Base-by-base conservation (phyloP, 257 asterid species). In the Nicotiana tabacum region DNA sequence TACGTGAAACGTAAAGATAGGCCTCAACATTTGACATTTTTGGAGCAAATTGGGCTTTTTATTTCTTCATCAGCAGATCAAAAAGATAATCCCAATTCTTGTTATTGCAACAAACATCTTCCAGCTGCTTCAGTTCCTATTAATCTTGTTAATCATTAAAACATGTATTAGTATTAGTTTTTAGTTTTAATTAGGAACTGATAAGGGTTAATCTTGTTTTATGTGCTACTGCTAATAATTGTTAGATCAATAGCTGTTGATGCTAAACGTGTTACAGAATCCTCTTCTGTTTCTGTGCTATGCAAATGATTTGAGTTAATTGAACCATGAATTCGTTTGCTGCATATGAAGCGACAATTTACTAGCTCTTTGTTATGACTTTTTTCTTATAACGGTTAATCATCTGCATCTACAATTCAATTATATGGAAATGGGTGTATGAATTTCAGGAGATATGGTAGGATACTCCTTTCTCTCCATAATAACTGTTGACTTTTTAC, bases 1-100 rank as follows among this genome's bases (percentile, higher is more conserved):
- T 94, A 94, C 86, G 90, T 94, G 2, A 83, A 64, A 83, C 92
- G 96, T 65, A 91, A 91, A 74, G 95, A 94, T 82, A 68, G 98
- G 85, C 95, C 97, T 0, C 90, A 83, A 35, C 84, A 91, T 81
- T 61, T 92, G 9, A 85, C 91, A 32, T 92, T 94, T 81, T 65
- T 92, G 83, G 97, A 92, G 15, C 97, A 92, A 29, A 91, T 94
- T 80, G 89, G 90, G 5, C 78, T 84, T 9, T 92, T 93, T 27
- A 33, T 92, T 27, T 82, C 88, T 77, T 62, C 91, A 10, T n/a
- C 66, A 57, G 12, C 88, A 27, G 68, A 27, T 62, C 30, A 60
- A 33, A 0, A 55, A 16, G 43, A 77, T 1, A 76, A 51, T 13
- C 16, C 62, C 6, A 27, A 29, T 48, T 51, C 80, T 7, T 51